phyloP scores from a whole-genome alignment of 2,329 filamentous ascomycete genomes.

The Mycosphaerella sp. region DNA sequence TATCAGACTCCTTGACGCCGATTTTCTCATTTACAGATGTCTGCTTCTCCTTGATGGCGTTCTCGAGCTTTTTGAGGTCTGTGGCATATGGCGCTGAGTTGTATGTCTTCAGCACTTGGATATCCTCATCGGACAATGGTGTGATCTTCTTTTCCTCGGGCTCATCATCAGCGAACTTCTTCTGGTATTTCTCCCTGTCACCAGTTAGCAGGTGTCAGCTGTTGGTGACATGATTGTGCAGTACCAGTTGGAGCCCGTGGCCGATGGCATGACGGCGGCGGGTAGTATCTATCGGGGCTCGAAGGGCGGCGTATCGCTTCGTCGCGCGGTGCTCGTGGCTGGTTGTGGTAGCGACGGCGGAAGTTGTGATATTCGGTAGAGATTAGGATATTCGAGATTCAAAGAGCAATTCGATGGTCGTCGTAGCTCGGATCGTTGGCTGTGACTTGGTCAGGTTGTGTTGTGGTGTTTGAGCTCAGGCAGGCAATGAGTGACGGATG shows the following conservation, averaged over 20 bases:
- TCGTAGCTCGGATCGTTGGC: no score
- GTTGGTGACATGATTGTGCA: background rate
- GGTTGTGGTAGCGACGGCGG: background rate
- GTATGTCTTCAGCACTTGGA: slow-evolving; percentile 98
- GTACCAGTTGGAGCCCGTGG: slow-evolving; percentile 65
- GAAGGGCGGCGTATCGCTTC: background rate
- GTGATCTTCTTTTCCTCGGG: slow-evolving; percentile 99
- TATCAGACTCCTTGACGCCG: slow-evolving; percentile 85
- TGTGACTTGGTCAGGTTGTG: background rate
- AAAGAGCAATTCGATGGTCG: no score
- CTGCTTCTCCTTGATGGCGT: slow-evolving; percentile 99
- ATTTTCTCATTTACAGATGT: slow-evolving; percentile 99
- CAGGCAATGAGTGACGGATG: background rate
- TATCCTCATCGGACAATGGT: slow-evolving; percentile 96
- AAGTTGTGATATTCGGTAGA: background rate
- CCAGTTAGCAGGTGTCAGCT: slow-evolving; percentile 42
- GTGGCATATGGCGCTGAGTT: slow-evolving; percentile 93
- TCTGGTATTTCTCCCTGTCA: slow-evolving; percentile 84
- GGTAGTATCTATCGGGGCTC: background rate
- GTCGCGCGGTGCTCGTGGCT: background rate
- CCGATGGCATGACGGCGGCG: slow-evolving; percentile 66
- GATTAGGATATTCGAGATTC: no score
- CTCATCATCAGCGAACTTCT: slow-evolving; percentile 94
- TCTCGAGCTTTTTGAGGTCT: slow-evolving; percentile 92
- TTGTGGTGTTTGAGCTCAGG: background rate